phyloP scores from a whole-genome alignment of 164 flowering plant genomes.

The Magnolia kwangsiensis region DNA sequence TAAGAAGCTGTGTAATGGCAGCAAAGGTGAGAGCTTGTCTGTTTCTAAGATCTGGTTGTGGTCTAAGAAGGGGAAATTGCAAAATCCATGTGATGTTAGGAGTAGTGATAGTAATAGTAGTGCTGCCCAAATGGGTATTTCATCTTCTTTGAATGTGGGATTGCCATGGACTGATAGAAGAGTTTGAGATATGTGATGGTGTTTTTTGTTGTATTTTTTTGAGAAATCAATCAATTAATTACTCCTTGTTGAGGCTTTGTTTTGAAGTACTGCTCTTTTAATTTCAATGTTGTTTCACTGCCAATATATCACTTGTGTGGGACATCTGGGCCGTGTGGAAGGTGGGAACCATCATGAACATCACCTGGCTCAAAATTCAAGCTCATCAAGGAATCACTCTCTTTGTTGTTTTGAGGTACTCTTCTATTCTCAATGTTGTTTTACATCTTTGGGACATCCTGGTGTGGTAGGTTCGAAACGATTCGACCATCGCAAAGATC shows the following conservation, averaged over 20 bases:
- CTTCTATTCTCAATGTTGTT: too few species aligned
- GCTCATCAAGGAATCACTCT: too few species aligned
- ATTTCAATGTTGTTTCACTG: background rate
- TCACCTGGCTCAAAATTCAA: background rate
- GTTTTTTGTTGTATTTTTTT: constrained; percentile 5
- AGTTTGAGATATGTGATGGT: constrained; percentile 23
- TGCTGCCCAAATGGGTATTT: background rate
- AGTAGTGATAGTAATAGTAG: background rate
- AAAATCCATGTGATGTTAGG: constrained; percentile 28
- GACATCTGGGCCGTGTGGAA: background rate
- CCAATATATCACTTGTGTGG: background rate
- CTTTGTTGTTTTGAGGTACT: too few species aligned
- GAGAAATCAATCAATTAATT: constrained; percentile 4
- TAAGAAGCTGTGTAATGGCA: constrained; percentile 45
- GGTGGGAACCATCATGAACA: background rate
- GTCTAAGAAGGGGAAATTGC: constrained; percentile 57
- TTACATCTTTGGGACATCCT: too few species aligned
- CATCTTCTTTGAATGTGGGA: constrained; percentile 22
- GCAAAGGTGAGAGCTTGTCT: constrained; percentile 77
- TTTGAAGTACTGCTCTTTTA: background rate
- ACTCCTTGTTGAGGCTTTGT: background rate
- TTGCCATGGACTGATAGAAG: constrained; percentile 28
- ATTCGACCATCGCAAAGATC: too few species aligned
- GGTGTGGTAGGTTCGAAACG: too few species aligned
- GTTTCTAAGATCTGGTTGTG: constrained; percentile 92